Conservation (phyloP, 495 filamentous ascomycete genomes). For the Xylona heveae region DNA sequence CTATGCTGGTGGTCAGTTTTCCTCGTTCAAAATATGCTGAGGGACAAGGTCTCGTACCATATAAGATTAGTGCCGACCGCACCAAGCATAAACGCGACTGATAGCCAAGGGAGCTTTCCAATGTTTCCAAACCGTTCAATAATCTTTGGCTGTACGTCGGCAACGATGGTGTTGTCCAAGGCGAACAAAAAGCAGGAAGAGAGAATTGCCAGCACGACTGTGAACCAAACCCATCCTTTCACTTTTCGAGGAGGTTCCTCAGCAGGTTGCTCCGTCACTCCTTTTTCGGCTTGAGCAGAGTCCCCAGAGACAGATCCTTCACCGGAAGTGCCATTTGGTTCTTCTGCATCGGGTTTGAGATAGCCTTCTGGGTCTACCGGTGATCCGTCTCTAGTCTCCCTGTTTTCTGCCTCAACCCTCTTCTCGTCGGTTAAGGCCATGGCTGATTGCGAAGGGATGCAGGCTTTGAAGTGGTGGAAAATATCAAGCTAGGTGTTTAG, state of each 20-base stretch:
- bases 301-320: neutral
- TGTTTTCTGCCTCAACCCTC: too few species aligned
- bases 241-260: constrained; percentile 1
- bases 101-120: constrained; percentile 34
- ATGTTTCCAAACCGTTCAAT: constrained; percentile 25
- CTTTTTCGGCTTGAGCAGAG: neutral
- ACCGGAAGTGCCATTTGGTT: neutral
- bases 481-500: too few species aligned
- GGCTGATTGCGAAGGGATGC: too few species aligned
- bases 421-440: too few species aligned
- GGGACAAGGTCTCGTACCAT: constrained; percentile 13
- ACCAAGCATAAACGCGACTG: constrained; percentile 29
- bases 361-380: neutral
- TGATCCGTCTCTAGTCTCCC: neutral
- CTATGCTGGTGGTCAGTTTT: constrained; percentile 3
- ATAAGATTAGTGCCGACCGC: constrained; percentile 23
- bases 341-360: neutral
- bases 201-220: constrained; percentile 24
- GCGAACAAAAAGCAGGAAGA: constrained; percentile 29
- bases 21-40: neutral
- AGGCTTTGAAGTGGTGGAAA: too few species aligned
- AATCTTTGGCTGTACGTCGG: constrained; percentile 32
- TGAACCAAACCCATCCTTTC: constrained; percentile 13
- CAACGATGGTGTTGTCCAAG: constrained; percentile 40
- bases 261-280: neutral